Evolutionary conservation across 2,329 filamentous ascomycete genomes (phyloP).

Genomic region (Didymella arachidicola): DNA sequence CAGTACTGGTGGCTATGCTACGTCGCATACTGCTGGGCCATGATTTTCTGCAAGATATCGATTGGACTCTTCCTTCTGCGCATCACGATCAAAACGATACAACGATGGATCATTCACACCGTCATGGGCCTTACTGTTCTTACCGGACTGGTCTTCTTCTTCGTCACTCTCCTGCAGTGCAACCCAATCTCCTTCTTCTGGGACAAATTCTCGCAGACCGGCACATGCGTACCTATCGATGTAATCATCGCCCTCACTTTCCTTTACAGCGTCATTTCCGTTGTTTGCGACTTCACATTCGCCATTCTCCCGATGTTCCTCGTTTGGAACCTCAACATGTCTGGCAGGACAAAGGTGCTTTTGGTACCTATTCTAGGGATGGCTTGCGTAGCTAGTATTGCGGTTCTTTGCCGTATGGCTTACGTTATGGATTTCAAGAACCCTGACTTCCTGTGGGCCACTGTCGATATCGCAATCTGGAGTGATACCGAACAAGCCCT

Average conservation of each 20-base stretch:
- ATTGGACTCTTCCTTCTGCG: conserved; percentile 48
- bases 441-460: conserved; percentile 48
- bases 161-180: conserved; percentile 61
- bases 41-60: conserved; percentile 46
- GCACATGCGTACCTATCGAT: conserved; percentile 53
- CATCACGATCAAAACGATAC: conserved; percentile 38
- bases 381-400: conserved; percentile 56
- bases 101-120: conserved; percentile 49
- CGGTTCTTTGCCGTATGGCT: conserved; percentile 46
- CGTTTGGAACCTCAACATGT: conserved; percentile 61
- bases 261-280: conserved; percentile 57
- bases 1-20: conserved; percentile 50
- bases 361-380: conserved; percentile 60
- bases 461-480: conserved; percentile 50
- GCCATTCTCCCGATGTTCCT: conserved; percentile 61
- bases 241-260: conserved; percentile 56
- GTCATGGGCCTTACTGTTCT: conserved; percentile 47
- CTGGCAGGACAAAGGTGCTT: conserved; percentile 55
- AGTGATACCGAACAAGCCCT: conserved; percentile 49
- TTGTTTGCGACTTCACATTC: conserved; percentile 59
- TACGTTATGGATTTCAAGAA: conserved; percentile 48
- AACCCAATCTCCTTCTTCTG: conserved; percentile 60
- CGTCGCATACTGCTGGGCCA: conserved; percentile 42
- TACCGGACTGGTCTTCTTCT: conserved; percentile 54
- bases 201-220: conserved; percentile 49